Evolutionary conservation across 139 green algal species (phyloP), one percentile per base, ranked within the genome.

Genomic region (Tetradesmus lagerheimii): DNA sequence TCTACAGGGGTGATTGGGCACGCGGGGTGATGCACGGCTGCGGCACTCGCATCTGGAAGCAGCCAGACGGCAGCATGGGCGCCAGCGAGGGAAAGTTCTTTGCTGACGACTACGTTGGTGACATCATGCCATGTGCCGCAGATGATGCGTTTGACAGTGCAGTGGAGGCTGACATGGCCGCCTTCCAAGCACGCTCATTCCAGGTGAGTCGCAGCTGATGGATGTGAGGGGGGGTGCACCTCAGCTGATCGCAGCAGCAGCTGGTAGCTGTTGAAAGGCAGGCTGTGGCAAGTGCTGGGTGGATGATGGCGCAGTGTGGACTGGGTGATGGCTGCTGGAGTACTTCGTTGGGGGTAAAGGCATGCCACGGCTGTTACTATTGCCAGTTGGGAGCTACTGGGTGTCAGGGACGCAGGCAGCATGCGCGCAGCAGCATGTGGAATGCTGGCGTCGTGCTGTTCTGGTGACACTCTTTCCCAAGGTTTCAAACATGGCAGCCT

Each of bases 1-100:
- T 96, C 25, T 96, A 97, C 92, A 88, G 95, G 4, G 95, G 94
- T 5, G 91, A 97, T 89, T 97, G 95, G 95, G 66, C 85, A n/a
- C 66, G 90, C 23, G 93, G 91, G 23, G 78, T 92, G 82, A 96
- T 97, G 92, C 93, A 97, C 71, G 95, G 95, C 43, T 97, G 95
- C 75, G 95, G 95, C 3, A 94, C 95, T 47, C 90, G 93, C 81
- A 85, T 97, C 20, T 91, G 90, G 93, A 88, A 86, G 83, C 35
- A 50, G 18, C 18, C 62, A 23, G 79, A 80, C 43, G 71, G 29
- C 31, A 29, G 25, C 35, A 66, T 82, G 23, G 2, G 8, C 1
- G 89, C 91, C 74, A 92, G 91, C 50, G 94, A 96, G 85, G 95
- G 95, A 15, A 92, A 94, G 62, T 97, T 96, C 89, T 90, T 95